These are phyloP conservation scores for Canavalia gladiata DNA, from an alignment of 306 rosid genomes.

Conservation along the genomic window DNA sequence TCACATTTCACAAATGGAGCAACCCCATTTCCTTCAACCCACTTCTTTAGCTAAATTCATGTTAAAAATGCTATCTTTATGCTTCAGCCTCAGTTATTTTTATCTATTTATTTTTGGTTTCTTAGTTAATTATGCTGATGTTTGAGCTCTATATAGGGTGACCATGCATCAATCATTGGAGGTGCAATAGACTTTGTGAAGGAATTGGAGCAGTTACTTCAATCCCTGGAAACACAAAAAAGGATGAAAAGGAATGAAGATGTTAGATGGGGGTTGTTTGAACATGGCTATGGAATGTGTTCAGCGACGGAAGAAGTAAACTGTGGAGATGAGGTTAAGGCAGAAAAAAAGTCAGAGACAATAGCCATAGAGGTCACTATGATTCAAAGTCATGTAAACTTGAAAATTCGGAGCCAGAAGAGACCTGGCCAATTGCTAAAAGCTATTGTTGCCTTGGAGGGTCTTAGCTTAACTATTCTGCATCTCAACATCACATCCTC, in stretches of 20 bases:
- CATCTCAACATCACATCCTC: constrained; percentile 81
- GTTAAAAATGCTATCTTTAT: constrained; percentile 34
- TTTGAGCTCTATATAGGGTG: constrained; percentile 65
- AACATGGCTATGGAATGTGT: constrained; percentile 48
- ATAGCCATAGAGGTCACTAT: constrained; percentile 65
- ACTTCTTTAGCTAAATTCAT: constrained; percentile 4
- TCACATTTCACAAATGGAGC: not conserved
- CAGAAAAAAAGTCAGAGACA: constrained; percentile 66
- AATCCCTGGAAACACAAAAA: constrained; percentile 69
- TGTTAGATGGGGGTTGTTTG: constrained; percentile 42
- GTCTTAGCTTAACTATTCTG: constrained; percentile 67
- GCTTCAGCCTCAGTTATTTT: not conserved
- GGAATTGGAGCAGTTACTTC: constrained; percentile 75
- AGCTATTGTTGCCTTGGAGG: constrained; percentile 72
- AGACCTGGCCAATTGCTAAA: constrained; percentile 65
- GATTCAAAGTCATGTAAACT: constrained; percentile 81
- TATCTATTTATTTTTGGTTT: not conserved
- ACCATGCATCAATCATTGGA: constrained; percentile 89
- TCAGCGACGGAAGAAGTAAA: constrained; percentile 31
- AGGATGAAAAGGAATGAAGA: constrained; percentile 56
- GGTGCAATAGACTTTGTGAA: constrained; percentile 91
- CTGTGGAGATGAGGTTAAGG: constrained; percentile 52
- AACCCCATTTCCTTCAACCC: constrained; percentile 9
- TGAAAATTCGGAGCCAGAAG: constrained; percentile 68
- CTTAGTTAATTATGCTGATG: not conserved